phyloP scores from a whole-genome alignment of 768 basidiomycete genomes.

The Tylopilus felleus region DNA sequence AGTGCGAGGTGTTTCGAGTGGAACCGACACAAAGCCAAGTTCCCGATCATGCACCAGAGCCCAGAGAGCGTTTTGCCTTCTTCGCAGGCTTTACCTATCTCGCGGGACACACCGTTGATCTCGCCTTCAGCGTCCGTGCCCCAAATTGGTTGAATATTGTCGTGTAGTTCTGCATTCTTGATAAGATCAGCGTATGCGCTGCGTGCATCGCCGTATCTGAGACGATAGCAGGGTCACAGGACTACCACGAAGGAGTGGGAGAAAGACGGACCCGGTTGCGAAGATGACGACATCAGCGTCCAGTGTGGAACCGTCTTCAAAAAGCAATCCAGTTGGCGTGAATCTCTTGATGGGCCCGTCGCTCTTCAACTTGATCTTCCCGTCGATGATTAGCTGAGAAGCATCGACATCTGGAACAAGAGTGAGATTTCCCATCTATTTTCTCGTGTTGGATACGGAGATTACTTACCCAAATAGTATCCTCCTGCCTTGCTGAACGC shows the following conservation, averaged over 20 bases:
- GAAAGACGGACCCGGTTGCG: conserved; percentile 26
- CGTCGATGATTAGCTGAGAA: no score
- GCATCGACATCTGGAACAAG: no score
- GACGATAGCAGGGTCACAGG: not conserved
- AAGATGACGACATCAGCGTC: conserved; percentile 43
- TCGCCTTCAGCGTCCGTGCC: conserved; percentile 34
- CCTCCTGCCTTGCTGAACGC: conserved; percentile 53
- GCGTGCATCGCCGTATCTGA: conserved; percentile 23
- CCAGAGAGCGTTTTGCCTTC: conserved; percentile 18
- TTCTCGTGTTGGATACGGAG: not conserved
- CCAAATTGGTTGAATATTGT: conserved; percentile 26
- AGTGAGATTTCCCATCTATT: no score
- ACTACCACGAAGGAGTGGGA: not conserved
- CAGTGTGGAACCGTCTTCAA: conserved; percentile 35
- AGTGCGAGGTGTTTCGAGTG: no score
- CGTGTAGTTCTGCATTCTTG: conserved; percentile 18
- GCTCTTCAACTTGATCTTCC: no score
- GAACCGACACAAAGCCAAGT: conserved; percentile 43
- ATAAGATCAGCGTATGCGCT: conserved; percentile 16
- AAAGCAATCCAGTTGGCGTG: conserved; percentile 11
- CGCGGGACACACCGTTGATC: conserved; percentile 35
- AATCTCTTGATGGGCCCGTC: not conserved
- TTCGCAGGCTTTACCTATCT: conserved; percentile 40
- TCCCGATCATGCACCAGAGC: conserved; percentile 62
- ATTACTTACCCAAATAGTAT: conserved; percentile 57